Evolutionary conservation across 768 basidiomycete genomes (phyloP).

Genomic region (Xerocomellus amylosporus): DNA sequence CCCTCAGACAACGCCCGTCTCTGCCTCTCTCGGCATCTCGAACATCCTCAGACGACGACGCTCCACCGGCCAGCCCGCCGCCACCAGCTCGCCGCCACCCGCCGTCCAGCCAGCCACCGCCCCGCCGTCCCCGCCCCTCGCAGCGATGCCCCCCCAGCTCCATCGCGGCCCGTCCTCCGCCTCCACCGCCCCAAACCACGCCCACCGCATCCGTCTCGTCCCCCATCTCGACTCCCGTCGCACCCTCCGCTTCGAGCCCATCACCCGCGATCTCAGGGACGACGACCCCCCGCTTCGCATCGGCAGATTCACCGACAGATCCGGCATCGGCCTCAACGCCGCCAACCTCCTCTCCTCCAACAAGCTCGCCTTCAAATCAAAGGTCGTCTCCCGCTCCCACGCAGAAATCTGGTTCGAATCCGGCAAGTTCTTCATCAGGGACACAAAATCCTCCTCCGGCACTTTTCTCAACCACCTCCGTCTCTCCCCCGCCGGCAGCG

Average conservation of each 20-base stretch:
- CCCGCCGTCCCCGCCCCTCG: slow-evolving; percentile 17
- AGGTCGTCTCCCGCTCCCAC: slow-evolving; percentile 92
- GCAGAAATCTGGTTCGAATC: slow-evolving; percentile 88
- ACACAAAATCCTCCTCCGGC: slow-evolving; percentile 86
- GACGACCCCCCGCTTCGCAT: slow-evolving; percentile 75
- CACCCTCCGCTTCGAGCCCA: slow-evolving; percentile 89
- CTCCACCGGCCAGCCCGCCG: slow-evolving; percentile 54
- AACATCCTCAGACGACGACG: slow-evolving; percentile 67
- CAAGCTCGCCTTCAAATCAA: slow-evolving; percentile 92
- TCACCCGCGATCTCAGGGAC: slow-evolving; percentile 77
- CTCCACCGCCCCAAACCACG: slow-evolving; percentile 21
- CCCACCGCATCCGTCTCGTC: slow-evolving; percentile 87
- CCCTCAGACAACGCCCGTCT: slow-evolving; percentile 22
- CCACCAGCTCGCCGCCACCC: slow-evolving; percentile 16
- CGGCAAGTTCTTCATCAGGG: slow-evolving; percentile 79
- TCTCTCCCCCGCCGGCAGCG: slow-evolving; percentile 78
- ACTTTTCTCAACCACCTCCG: slow-evolving; percentile 96
- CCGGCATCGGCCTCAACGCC: slow-evolving; percentile 61
- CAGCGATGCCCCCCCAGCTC: slow-evolving; percentile 21
- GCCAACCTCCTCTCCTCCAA: slow-evolving; percentile 68
- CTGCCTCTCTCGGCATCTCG: slow-evolving; percentile 45
- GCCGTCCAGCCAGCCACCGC: slow-evolving; percentile 2
- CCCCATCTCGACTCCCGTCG: slow-evolving; percentile 91
- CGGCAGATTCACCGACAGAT: slow-evolving; percentile 91
- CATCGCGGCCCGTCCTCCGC: slow-evolving; percentile 19